Conservation (phyloP, 306 rosid species). For the Cicer judaicum region DNA sequence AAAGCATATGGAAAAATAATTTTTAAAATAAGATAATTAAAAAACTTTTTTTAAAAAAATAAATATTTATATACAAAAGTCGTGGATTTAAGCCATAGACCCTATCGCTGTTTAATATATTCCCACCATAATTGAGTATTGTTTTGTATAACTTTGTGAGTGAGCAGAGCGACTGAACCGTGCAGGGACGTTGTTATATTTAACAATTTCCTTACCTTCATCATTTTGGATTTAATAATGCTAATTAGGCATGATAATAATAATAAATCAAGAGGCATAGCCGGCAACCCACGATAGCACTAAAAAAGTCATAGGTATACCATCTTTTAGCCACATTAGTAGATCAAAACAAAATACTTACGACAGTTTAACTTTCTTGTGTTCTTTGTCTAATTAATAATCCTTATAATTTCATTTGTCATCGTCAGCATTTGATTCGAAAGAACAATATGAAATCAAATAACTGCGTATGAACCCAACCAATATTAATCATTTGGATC, state of each 20-base stretch:
- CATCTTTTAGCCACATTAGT: conserved; percentile 9
- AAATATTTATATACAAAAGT: too few relatives aligned
- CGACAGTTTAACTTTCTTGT: background rate
- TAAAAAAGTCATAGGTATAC: background rate
- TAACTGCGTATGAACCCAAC: too few relatives aligned
- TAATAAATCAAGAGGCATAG: background rate
- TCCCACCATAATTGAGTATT: background rate
- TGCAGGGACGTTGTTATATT: conserved; percentile 40
- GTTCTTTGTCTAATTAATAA: background rate
- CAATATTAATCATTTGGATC: too few relatives aligned
- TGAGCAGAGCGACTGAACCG: conserved; percentile 39
- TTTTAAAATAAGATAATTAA: too few relatives aligned
- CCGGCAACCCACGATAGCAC: conserved; percentile 32
- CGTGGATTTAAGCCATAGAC: too few relatives aligned
- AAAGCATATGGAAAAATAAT: too few relatives aligned
- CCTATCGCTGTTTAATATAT: too few relatives aligned
- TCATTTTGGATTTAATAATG: background rate
- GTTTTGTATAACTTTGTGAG: conserved; percentile 26
- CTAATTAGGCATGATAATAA: too few relatives aligned
- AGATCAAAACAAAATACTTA: conserved; percentile 15
- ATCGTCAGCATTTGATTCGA: background rate
- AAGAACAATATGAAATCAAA: background rate
- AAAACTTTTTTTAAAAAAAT: too few relatives aligned
- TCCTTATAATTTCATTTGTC: background rate
- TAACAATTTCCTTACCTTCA: conserved; percentile 10